Evolutionary conservation across 1,139 yeast species (phyloP).

Genomic region (Kodamaea ohmeri): DNA sequence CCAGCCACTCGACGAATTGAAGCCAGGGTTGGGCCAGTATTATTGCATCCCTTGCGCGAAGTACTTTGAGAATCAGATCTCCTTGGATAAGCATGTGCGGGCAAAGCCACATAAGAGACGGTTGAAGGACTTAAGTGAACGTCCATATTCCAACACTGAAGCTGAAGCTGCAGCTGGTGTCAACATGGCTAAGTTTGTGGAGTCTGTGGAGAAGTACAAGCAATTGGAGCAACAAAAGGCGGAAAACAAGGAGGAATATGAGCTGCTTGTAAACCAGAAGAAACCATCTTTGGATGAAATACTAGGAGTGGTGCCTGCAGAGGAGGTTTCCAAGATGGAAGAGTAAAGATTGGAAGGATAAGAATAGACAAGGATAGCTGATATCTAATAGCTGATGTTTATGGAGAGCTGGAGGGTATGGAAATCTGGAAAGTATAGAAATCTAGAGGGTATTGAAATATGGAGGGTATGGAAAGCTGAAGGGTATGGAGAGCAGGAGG

Average conservation of each 20-base stretch:
- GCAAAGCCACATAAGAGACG: constrained; percentile 85
- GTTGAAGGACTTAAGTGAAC: constrained; percentile 66
- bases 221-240: constrained; percentile 36
- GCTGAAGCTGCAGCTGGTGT: constrained; percentile 89
- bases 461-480: no score
- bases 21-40: constrained; percentile 92
- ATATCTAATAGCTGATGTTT: not conserved
- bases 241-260: constrained; percentile 39
- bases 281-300: constrained; percentile 44
- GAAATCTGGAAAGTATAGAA: no score
- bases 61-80: constrained; percentile 76
- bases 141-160: constrained; percentile 85
- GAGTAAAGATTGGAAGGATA: constrained; percentile 3
- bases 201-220: constrained; percentile 57
- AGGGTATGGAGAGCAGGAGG: no score
- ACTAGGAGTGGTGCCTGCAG: constrained; percentile 30
- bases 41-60: constrained; percentile 94
- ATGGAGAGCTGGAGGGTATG: not conserved
- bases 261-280: constrained; percentile 34
- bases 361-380: not conserved
- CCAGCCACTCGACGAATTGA: constrained; percentile 84
- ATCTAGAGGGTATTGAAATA: no score
- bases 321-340: constrained; percentile 9
- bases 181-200: constrained; percentile 63
- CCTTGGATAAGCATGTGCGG: constrained; percentile 69